These are phyloP conservation scores for Exserohilum turcica DNA, from an alignment of 2,329 filamentous ascomycete species.

Conservation along the genomic window DNA sequence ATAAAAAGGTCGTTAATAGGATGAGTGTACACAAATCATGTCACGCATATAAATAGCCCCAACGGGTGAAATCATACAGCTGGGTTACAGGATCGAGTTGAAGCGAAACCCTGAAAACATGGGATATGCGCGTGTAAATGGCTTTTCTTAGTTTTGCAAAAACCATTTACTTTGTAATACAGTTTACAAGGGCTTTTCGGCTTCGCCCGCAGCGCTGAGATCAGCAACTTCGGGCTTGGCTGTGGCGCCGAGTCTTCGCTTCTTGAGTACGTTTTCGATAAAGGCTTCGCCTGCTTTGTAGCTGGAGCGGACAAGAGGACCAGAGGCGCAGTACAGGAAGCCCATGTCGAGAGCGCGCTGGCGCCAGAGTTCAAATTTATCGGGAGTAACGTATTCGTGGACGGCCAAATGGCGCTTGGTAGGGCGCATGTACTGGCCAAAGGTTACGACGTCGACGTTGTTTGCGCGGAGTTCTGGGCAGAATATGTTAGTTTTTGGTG, in stretches of 20 bases:
- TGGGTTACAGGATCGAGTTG: not conserved
- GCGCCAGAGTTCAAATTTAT: slow-evolving; percentile 89
- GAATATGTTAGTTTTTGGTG: slow-evolving; percentile 5
- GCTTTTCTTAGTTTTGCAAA: not conserved
- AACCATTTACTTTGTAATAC: not conserved
- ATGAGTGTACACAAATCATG: too few species aligned
- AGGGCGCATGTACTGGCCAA: slow-evolving; percentile 99
- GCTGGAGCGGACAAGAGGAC: slow-evolving; percentile 88
- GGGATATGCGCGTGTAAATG: not conserved
- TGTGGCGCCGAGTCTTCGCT: slow-evolving; percentile 51
- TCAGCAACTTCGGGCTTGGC: slow-evolving; percentile 16
- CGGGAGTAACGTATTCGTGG: slow-evolving; percentile 90
- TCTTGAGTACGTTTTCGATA: slow-evolving; percentile 96
- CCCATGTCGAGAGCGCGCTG: slow-evolving; percentile 90
- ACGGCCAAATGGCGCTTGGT: slow-evolving; percentile 98
- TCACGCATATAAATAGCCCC: too few species aligned
- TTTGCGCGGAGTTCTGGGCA: slow-evolving; percentile 72
- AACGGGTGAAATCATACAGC: too few species aligned
- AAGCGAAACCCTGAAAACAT: not conserved
- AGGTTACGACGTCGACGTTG: slow-evolving; percentile 92
- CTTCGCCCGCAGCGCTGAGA: slow-evolving; percentile 10
- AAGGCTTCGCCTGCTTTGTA: slow-evolving; percentile 99
- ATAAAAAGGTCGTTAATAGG: too few species aligned
- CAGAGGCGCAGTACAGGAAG: slow-evolving; percentile 94
- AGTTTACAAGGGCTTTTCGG: slow-evolving; percentile 2